Conservation (phyloP, 2,329 filamentous ascomycete species). For the Trichoderma atroviride region DNA sequence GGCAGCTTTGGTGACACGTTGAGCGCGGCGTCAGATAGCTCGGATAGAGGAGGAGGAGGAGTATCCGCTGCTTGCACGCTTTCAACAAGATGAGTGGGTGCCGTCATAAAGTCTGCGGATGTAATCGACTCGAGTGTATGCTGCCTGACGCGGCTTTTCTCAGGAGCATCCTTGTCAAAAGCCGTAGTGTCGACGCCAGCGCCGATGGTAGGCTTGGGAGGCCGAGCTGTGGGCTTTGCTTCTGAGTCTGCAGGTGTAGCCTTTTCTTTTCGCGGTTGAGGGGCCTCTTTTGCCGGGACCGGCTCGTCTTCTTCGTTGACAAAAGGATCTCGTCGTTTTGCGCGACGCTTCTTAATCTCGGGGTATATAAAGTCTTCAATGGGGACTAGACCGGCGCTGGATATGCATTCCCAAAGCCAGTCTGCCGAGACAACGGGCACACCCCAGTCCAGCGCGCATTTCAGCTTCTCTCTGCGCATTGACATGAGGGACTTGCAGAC, state of each 20-base stretch:
- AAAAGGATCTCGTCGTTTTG: slow-evolving; percentile 18
- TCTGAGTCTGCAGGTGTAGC: neutral
- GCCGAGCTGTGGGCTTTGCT: slow-evolving; percentile 22
- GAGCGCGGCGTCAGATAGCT: slow-evolving; percentile 45
- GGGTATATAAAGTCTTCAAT: slow-evolving; percentile 52
- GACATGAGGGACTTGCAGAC: slow-evolving; percentile 65
- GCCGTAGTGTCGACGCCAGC: slow-evolving; percentile 45
- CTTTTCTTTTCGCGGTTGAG: neutral
- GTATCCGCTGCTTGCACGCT: slow-evolving; percentile 31
- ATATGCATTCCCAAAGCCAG: slow-evolving; percentile 86
- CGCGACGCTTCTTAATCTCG: slow-evolving; percentile 45
- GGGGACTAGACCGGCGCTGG: slow-evolving; percentile 53
- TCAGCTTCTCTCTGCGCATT: slow-evolving; percentile 74
- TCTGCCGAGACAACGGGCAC: slow-evolving; percentile 79
- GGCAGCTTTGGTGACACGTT: slow-evolving; percentile 46
- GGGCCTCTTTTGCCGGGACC: neutral
- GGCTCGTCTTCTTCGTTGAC: slow-evolving; percentile 25
- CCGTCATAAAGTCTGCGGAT: slow-evolving; percentile 47
- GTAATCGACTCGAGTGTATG: slow-evolving; percentile 33
- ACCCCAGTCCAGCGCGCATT: slow-evolving; percentile 71
- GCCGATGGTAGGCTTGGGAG: slow-evolving; percentile 27
- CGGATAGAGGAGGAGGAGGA: slow-evolving; percentile 45
- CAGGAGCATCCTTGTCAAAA: slow-evolving; percentile 41
- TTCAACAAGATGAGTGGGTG: slow-evolving; percentile 43
- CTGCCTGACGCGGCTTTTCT: slow-evolving; percentile 29